phyloP scores from a whole-genome alignment of 1,139 yeast species.

The Kluyveromyces marxianus region DNA sequence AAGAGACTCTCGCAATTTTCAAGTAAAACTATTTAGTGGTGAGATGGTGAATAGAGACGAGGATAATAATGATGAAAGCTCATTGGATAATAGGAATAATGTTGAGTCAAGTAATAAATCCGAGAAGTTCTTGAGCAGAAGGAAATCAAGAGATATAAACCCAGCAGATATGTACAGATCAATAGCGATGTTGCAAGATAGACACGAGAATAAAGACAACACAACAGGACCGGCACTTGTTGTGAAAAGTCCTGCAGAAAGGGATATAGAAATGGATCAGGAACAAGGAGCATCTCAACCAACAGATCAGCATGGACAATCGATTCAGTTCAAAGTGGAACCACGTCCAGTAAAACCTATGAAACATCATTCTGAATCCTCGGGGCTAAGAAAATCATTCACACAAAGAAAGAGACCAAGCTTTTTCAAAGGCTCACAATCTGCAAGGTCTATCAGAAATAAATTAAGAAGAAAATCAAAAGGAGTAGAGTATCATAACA shows the following conservation, averaged over 20 bases:
- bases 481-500: conserved; percentile 8
- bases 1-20: conserved; percentile 21
- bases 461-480: conserved; percentile 3
- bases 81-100: not conserved
- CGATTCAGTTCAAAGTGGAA: conserved; percentile 13
- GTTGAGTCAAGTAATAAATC: conserved; percentile 3
- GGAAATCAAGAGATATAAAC: conserved; percentile 45
- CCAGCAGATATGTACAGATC: conserved; percentile 84
- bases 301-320: conserved; percentile 9
- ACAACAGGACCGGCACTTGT: conserved; percentile 78
- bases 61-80: conserved; percentile 1
- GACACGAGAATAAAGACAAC: conserved; percentile 33
- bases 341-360: not conserved
- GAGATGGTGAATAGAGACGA: conserved; percentile 28
- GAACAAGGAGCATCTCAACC: conserved; percentile 2
- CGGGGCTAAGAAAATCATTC: conserved; percentile 1
- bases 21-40: conserved; percentile 31
- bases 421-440: conserved; percentile 7
- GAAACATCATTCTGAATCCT: not conserved
- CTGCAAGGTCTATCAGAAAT: not conserved
- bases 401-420: conserved; percentile 7
- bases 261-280: conserved; percentile 25
- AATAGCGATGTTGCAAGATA: conserved; percentile 64
- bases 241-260: conserved; percentile 71
- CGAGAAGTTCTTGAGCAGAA: conserved; percentile 24